Conservation (phyloP, 768 basidiomycete genomes). For the Chalciporus chontae region DNA sequence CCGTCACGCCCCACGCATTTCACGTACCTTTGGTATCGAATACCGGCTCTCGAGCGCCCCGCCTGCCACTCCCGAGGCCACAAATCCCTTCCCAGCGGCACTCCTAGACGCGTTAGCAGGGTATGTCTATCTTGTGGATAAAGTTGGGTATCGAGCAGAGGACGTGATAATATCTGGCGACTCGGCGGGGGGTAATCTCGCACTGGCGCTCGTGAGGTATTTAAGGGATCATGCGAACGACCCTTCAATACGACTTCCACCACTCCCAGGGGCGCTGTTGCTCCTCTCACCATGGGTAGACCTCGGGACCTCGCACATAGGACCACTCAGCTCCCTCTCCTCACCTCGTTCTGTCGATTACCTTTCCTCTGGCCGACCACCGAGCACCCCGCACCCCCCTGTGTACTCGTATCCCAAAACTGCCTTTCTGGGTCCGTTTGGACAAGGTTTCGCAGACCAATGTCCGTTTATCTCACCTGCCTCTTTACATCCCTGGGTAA, state of each 20-base stretch:
- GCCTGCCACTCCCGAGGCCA: conserved; percentile 17
- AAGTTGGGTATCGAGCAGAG: conserved; percentile 37
- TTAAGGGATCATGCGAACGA: conserved; percentile 20
- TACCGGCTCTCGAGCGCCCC: conserved; percentile 41
- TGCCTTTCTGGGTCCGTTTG: conserved; percentile 51
- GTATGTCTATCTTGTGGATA: conserved; percentile 46
- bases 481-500: conserved; percentile 38
- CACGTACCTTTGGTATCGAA: conserved; percentile 39
- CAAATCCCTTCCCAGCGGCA: conserved; percentile 49
- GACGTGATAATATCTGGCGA: conserved; percentile 50
- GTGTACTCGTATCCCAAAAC: conserved; percentile 29
- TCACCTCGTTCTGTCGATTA: conserved; percentile 27
- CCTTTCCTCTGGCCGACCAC: background rate
- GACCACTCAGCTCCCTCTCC: conserved; percentile 36
- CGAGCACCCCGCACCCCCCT: too few relatives aligned
- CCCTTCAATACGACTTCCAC: conserved; percentile 16
- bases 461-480: conserved; percentile 62
- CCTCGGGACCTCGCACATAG: conserved; percentile 18
- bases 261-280: conserved; percentile 28
- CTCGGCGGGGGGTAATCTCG: conserved; percentile 53
- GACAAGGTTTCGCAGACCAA: conserved; percentile 39
- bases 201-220: conserved; percentile 38
- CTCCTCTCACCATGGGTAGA: conserved; percentile 35
- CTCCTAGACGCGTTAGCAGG: conserved; percentile 51
- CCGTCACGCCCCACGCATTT: conserved; percentile 10